Conservation (phyloP, 2,329 filamentous ascomycete genomes). For the Aspergillus brasiliensis region DNA sequence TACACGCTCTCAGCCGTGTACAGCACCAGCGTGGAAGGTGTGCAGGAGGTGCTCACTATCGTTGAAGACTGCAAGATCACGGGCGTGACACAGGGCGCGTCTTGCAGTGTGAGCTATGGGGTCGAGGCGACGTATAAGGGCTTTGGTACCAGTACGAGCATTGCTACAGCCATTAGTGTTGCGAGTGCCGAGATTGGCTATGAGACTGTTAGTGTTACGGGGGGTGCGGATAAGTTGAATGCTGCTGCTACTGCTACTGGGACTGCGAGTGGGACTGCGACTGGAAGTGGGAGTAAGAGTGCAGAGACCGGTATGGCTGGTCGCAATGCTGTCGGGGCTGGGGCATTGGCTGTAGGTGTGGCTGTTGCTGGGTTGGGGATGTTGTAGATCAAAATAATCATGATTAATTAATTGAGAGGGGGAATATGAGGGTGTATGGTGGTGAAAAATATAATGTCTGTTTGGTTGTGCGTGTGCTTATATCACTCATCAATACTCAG, state of each 20-base stretch:
- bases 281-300: not conserved
- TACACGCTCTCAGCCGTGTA: slow-evolving; percentile 16
- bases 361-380: not conserved
- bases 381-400: not conserved
- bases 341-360: not conserved
- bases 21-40: slow-evolving; percentile 5
- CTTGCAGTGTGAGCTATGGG: slow-evolving; percentile 14
- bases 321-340: not conserved
- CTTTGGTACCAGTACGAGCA: slow-evolving; percentile 4
- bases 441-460: no score
- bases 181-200: slow-evolving; percentile 15
- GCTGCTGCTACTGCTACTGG: not conserved
- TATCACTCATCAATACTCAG: not conserved
- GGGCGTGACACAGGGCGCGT: slow-evolving; percentile 16
- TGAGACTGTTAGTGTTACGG: slow-evolving; percentile 18
- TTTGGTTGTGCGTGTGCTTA: not conserved
- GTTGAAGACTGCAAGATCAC: slow-evolving; percentile 21
- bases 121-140: not conserved
- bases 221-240: slow-evolving; percentile 20
- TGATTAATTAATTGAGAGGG: not conserved
- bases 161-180: slow-evolving; percentile 2
- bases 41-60: slow-evolving; percentile 10
- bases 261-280: not conserved
- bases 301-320: no score
- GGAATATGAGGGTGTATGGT: not conserved